phyloP scores from a whole-genome alignment of 1,284 basidiomycete genomes.

The Ganoderma lucidum region DNA sequence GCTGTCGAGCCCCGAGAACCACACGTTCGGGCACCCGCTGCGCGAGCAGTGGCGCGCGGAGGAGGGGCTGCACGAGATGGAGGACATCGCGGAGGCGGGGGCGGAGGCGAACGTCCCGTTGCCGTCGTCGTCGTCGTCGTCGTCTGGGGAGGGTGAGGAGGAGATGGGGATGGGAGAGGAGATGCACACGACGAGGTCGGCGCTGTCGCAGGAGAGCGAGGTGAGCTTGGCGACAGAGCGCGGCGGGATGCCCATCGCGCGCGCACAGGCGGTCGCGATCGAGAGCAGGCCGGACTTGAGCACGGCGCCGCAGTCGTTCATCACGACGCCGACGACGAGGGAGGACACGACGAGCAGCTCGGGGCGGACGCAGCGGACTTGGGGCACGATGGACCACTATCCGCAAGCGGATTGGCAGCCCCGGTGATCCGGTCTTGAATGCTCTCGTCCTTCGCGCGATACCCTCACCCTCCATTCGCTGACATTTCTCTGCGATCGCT shows the following conservation, averaged over 20 bases:
- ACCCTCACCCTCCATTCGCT: background rate
- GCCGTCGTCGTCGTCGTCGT: background rate
- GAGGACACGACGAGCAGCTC: constrained; percentile 53
- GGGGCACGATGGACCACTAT: constrained; percentile 47
- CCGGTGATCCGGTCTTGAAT: constrained; percentile 28
- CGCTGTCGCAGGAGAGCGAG: constrained; percentile 35
- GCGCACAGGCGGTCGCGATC: constrained; percentile 20
- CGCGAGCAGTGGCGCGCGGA: constrained; percentile 38
- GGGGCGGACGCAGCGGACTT: constrained; percentile 44
- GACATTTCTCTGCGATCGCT: background rate
- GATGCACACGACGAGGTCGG: constrained; percentile 34
- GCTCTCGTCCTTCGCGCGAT: background rate
- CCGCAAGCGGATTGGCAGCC: constrained; percentile 37
- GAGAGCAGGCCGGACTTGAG: constrained; percentile 66
- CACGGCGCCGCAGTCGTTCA: constrained; percentile 70
- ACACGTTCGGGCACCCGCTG: constrained; percentile 72
- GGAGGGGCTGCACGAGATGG: constrained; percentile 33
- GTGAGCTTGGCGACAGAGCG: constrained; percentile 34
- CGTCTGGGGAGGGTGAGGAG: constrained; percentile 5
- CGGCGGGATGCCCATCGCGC: constrained; percentile 36
- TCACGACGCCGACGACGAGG: constrained; percentile 67
- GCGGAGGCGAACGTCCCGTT: constrained; percentile 26
- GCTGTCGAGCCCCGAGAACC: constrained; percentile 65
- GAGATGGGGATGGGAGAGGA: constrained; percentile 25
- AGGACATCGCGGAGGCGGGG: constrained; percentile 29